Base-by-base conservation (phyloP, 495 filamentous ascomycete genomes). In the Penicillium arizonense region DNA sequence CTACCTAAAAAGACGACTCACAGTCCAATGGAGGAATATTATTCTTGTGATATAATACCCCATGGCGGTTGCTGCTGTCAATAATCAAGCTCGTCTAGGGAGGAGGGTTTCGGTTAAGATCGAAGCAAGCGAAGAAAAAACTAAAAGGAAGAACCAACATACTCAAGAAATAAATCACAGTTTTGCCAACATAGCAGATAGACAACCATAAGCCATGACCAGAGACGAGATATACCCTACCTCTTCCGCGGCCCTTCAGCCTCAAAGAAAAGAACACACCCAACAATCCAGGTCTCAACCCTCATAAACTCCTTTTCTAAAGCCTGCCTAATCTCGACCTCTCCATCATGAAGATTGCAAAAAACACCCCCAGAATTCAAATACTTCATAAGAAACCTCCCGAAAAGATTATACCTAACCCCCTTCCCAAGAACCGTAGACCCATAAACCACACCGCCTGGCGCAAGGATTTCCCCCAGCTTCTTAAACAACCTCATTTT, bases 181-280 rank as follows among this genome's bases (percentile, higher is more conserved):
- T 0, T 24, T 24, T 2, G 3, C 23, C 2, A 4, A 24, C 5
- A 6, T 24, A 24, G 23, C 23, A 24, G 23, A 24, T 2, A 24
- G 5, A 6, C 5, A 24, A 24, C 23, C 23, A 24, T 24, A 4
- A 24, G 23, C 23, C 23, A 24, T 24, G 2, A 18, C 18, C 18
- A 24, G 23, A 24, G 4, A 24, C 1, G 23, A 24, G 3, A 4
- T 6, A 30, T 30, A 30, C 9, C 9, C 9, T 24, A 24, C 1
- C 23, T 7, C 9, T 8, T 30, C 28, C 28, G 89, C 87, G 89
- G 78, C 71, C 76, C 74, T 76, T 77, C 77, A 78, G 44, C 52
- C 30, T 28, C 33, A 34, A 54, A 54, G 5, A 54, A 4, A 8
- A 54, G 26, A 5, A 54, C 38, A 37, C 28, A 23, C 12, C 52